A percentile compares a stretch with the other conserved stretches of the same genome.
Evolutionary conservation across 2,329 filamentous ascomycete species (phyloP).

Genomic region (Xylariaceae sp.): DNA sequence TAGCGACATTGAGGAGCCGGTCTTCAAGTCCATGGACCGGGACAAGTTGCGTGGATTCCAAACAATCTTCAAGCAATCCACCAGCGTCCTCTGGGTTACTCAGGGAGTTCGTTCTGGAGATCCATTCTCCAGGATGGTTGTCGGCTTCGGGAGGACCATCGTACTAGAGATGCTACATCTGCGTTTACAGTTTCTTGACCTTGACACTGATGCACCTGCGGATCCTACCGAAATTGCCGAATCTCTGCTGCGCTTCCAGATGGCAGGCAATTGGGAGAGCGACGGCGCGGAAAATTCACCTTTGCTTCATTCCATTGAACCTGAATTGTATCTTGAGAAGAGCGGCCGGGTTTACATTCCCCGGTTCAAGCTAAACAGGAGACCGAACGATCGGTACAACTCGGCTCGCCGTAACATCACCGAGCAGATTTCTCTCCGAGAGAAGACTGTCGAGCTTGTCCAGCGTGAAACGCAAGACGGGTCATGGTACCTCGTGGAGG

Average conservation of each 20-base stretch:
- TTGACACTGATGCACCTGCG: background rate
- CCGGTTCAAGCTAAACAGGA: conserved; percentile 12
- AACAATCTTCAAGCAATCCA: conserved; percentile 1
- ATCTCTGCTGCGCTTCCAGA: conserved; percentile 1
- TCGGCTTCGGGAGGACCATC: conserved; percentile 5
- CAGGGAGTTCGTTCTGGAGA: conserved; percentile 9
- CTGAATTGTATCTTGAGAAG: conserved; percentile 8
- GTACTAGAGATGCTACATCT: conserved; percentile 7
- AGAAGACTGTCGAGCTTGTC: background rate
- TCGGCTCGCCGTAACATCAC: conserved; percentile 6
- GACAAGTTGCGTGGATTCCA: conserved; percentile 4
- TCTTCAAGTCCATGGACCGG: conserved; percentile 2
- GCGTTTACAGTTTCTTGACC: conserved; percentile 3
- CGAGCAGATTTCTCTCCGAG: background rate
- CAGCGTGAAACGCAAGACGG: background rate
- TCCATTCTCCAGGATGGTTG: conserved; percentile 7
- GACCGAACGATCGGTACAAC: conserved; percentile 11
- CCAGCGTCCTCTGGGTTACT: conserved; percentile 8
- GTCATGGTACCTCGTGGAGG: conserved; percentile 5
- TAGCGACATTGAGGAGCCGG: conserved; percentile 2
- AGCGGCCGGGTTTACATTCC: conserved; percentile 1
- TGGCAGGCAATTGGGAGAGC: background rate
- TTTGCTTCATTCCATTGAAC: conserved; percentile 12
- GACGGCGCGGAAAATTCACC: background rate
- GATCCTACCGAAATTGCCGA: background rate